Evolutionary conservation across 805 yeast genomes (phyloP), one percentile per base, ranked within the genome.

Genomic region (Saturnispora dispora): DNA sequence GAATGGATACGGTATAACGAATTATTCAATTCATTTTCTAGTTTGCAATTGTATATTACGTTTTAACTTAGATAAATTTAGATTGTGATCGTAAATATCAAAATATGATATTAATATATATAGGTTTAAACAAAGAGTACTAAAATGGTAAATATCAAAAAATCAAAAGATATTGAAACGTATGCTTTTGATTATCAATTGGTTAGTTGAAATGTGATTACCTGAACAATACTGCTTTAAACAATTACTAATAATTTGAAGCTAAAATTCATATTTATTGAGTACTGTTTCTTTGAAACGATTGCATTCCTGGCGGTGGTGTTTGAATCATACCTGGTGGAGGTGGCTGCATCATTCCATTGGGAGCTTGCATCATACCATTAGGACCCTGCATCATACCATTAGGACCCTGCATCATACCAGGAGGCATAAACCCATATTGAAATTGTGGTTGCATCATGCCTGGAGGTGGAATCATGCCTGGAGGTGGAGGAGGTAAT

Each of bases 321-420:
- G 41, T 30, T 10, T 40, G 50, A 17, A 46, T 33, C 45, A 51
- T 35, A 22, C 53, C 41, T 7, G 41, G 47, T 28, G 53, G 53
- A n/a, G 32, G 32, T 8, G 48, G 35, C n/a, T 40, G 48, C 9
- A 39, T 23, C 43, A 36, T 46, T 15, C 43, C 43, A 13, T 28
- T 28, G 17, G 48, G 36, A 7, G 33, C 23, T 25, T 40, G 48
- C 5, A 39, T 23, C 36, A 36, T 46, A 10, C 43, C 43, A 3
- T 28, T 28, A 25, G 48, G 36, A 7, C 35, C 36, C 15, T 40
- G 30, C 22, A 40, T 22, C 44, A 40, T 22, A 22, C 30, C 28
- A 17, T 23, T 33, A 9, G 46, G 32, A 7, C 42, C 43, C 18
- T 40, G 30, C 44, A 40, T 40, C 44, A 40, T 40, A 23, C 44